Base-by-base conservation (phyloP, 129 eudicot genomes). In the Saposhnikovia divaricata region DNA sequence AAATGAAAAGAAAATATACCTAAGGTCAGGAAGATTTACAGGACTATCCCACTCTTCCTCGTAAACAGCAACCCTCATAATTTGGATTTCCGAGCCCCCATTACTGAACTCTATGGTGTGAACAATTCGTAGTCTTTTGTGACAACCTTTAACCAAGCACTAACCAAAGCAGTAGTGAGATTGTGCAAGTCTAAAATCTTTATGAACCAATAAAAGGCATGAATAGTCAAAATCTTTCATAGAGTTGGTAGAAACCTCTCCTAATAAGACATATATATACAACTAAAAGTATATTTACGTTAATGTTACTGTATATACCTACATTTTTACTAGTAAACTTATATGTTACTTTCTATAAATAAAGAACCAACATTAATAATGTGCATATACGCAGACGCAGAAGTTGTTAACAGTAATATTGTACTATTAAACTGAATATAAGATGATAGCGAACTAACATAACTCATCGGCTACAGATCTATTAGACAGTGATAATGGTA, bases 111-210 rank as follows among this genome's bases (percentile, higher is more conserved):
- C 99, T 85, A 96, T 89, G 40, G 98, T 96, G 84, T 96, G 99
- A 74, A 92, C 98, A 66, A 96, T 87, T 5, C 99, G 98, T 75
- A 96, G 82, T 86, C 99, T 88, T 86, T 92, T 96, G 83, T 96
- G 99, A 87, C 99, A 96, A 80, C 99, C 99, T 89, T 96, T 96
- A 27, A 96, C 99, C 91, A 96, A 89, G 81, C 99, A 96, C 99
- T 96, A 78, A 51, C 39, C 40, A 71, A 83, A 77, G 79, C 39
- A 89, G 83, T 31, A 78, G 68, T 80, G 73, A 87, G 88, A 80
- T 55, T 77, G 18, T 66, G 72, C 65, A 61, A 42, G 16, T 73
- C 18, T 10, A 1, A 38, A 42, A 43, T 73, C 37, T 47, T 73
- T 73, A 18, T 39, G 38, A 73, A 73, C 18, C 10, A 43, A 73